Evolutionary conservation across 805 yeast species (phyloP).

Genomic region (Candida maris): DNA sequence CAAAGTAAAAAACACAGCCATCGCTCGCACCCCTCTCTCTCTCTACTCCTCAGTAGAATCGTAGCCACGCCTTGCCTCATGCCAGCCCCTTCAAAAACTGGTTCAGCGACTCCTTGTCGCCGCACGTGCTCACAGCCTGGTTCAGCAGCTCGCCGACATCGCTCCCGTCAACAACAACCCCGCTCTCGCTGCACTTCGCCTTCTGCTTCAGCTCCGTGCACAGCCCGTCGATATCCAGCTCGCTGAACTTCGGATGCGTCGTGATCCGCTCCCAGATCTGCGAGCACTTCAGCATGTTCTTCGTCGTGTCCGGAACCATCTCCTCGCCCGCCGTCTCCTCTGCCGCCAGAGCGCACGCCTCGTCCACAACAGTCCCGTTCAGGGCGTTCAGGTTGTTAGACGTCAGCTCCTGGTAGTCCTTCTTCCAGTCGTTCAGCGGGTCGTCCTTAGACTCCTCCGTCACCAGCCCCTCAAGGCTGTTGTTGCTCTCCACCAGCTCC

Average conservation of each 20-base stretch:
- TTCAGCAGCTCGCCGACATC: constrained; percentile 65
- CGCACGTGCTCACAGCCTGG: constrained; percentile 14
- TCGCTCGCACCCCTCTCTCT: neutral
- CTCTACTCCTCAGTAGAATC: constrained; percentile 1
- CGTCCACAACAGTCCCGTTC: constrained; percentile 10
- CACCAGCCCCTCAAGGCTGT: constrained; percentile 33
- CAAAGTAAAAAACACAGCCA: neutral
- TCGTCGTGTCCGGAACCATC: constrained; percentile 66
- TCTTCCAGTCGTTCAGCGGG: constrained; percentile 37
- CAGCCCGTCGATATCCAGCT: constrained; percentile 89
- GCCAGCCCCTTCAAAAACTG: constrained; percentile 10
- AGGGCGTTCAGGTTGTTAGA: constrained; percentile 18
- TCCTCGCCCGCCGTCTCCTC: constrained; percentile 24
- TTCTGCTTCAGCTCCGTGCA: constrained; percentile 85
- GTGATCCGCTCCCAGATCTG: constrained; percentile 97
- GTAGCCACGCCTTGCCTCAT: neutral
- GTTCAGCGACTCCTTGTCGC: constrained; percentile 6
- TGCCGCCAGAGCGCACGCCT: too few relatives aligned
- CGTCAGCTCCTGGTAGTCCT: constrained; percentile 14
- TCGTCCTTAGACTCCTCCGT: constrained; percentile 58
- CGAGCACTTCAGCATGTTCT: constrained; percentile 65
- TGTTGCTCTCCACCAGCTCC: constrained; percentile 6
- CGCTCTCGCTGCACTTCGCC: constrained; percentile 92
- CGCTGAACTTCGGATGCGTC: constrained; percentile 88
- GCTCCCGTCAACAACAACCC: constrained; percentile 78